Percentiles rank a stretch among this genome's conserved stretches.
phyloP scores from a whole-genome alignment of 768 basidiomycete genomes.

The Rhodotorula sphaerocarpa region DNA sequence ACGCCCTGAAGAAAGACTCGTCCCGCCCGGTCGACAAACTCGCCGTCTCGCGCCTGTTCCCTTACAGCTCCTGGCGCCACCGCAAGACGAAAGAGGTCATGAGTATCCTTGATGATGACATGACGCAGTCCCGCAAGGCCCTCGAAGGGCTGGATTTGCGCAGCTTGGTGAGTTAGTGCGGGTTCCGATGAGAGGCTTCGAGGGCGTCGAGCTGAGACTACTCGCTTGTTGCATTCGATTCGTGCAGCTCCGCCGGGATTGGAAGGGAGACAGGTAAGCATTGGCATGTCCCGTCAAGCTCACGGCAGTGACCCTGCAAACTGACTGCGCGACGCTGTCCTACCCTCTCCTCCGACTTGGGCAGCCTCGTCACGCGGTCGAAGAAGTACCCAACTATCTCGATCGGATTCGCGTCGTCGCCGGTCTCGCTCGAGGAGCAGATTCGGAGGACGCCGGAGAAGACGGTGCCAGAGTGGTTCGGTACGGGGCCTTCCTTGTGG shows the following conservation, averaged over 20 bases:
- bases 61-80: conserved; percentile 4
- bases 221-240: too few relatives aligned
- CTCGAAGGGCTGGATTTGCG: conserved; percentile 22
- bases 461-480: conserved; percentile 53
- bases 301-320: too few relatives aligned
- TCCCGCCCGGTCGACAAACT: conserved; percentile 8
- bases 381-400: conserved; percentile 18
- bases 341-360: neutral
- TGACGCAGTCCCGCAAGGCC: conserved; percentile 15
- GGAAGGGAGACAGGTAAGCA: conserved; percentile 33
- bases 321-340: neutral
- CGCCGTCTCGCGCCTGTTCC: conserved; percentile 6
- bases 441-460: conserved; percentile 38
- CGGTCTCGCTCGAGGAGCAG: conserved; percentile 31
- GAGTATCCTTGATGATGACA: conserved; percentile 19
- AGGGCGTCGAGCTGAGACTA: too few relatives aligned
- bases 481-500: neutral
- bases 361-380: conserved; percentile 18
- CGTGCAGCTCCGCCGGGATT: conserved; percentile 29
- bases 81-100: conserved; percentile 18
- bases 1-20: conserved; percentile 10
- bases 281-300: too few relatives aligned
- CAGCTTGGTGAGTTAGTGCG: neutral
- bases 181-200: too few relatives aligned
- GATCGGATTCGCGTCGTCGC: conserved; percentile 29